Percentiles rank a stretch among this genome's conserved stretches.
Conservation (phyloP, 2,329 filamentous ascomycete species). For the Xylariaceae sp. region DNA sequence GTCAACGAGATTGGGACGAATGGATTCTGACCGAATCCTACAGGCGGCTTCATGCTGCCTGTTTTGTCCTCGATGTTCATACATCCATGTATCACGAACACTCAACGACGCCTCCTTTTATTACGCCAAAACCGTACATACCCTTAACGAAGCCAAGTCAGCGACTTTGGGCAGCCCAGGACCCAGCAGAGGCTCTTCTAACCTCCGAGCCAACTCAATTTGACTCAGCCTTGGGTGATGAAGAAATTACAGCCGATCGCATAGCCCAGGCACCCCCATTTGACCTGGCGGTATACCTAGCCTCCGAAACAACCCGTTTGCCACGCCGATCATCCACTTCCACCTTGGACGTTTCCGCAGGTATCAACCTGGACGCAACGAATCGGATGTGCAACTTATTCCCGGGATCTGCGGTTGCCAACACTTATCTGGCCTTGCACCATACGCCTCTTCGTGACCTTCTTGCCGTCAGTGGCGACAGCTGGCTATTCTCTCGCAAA, state of each 20-base stretch:
- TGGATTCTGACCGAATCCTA: constrained; percentile 52
- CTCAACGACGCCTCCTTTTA: constrained; percentile 37
- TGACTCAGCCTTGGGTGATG: constrained; percentile 30
- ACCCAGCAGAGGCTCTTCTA: constrained; percentile 36
- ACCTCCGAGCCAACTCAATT: constrained; percentile 22
- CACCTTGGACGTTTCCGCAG: constrained; percentile 20
- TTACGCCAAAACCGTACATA: constrained; percentile 38
- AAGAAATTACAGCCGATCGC: constrained; percentile 37
- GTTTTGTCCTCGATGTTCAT: constrained; percentile 55
- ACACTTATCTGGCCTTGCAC: constrained; percentile 54
- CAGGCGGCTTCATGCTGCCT: constrained; percentile 52
- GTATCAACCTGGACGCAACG: constrained; percentile 24
- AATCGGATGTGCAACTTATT: constrained; percentile 42
- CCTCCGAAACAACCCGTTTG: constrained; percentile 30
- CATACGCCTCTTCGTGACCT: constrained; percentile 56
- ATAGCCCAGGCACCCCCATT: constrained; percentile 32
- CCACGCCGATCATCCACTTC: constrained; percentile 21
- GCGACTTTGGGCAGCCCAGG: constrained; percentile 47
- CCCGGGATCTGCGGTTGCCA: constrained; percentile 41
- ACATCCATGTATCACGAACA: constrained; percentile 53
- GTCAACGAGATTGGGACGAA: constrained; percentile 42
- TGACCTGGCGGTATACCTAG: constrained; percentile 30
- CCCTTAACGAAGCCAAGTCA: constrained; percentile 45
- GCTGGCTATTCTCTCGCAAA: constrained; percentile 55
- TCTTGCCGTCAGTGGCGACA: constrained; percentile 55